phyloP scores from a whole-genome alignment of 106 monocot species.

The Platanthera zijinensis region DNA sequence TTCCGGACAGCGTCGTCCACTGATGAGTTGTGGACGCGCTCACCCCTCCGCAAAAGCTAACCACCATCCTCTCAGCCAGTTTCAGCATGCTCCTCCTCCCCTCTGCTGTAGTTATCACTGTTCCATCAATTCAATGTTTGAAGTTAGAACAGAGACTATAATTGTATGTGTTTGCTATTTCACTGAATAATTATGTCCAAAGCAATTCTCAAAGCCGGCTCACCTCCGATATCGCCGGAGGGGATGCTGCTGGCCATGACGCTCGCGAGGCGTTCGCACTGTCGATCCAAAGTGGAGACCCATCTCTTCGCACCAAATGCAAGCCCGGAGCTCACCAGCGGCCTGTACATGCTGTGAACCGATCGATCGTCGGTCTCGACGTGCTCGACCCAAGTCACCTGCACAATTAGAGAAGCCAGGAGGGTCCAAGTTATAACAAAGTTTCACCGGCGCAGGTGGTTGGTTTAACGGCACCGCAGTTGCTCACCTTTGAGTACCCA shows the following conservation, averaged over 20 bases:
- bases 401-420: background rate
- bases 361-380: conserved; percentile 82
- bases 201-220: background rate
- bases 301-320: conserved; percentile 91
- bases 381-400: conserved; percentile 97
- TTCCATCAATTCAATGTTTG: background rate
- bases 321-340: conserved; percentile 74
- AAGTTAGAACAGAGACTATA: background rate
- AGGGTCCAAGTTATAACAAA: background rate
- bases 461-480: too few species aligned
- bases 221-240: conserved; percentile 68
- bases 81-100: conserved; percentile 92
- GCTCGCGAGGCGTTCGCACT: conserved; percentile 87
- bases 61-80: conserved; percentile 87
- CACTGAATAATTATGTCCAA: too few species aligned
- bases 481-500: conserved; percentile 87
- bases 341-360: conserved; percentile 77
- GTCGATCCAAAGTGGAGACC: conserved; percentile 70
- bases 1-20: conserved; percentile 81
- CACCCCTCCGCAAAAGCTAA: conserved; percentile 77
- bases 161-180: background rate
- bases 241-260: conserved; percentile 88
- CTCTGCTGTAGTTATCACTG: conserved; percentile 65
- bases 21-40: conserved; percentile 67
- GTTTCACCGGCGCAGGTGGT: too few species aligned